These are phyloP conservation scores for Emergomyces orientalis DNA, from an alignment of 2,329 filamentous ascomycete species.

Conservation along the genomic window DNA sequence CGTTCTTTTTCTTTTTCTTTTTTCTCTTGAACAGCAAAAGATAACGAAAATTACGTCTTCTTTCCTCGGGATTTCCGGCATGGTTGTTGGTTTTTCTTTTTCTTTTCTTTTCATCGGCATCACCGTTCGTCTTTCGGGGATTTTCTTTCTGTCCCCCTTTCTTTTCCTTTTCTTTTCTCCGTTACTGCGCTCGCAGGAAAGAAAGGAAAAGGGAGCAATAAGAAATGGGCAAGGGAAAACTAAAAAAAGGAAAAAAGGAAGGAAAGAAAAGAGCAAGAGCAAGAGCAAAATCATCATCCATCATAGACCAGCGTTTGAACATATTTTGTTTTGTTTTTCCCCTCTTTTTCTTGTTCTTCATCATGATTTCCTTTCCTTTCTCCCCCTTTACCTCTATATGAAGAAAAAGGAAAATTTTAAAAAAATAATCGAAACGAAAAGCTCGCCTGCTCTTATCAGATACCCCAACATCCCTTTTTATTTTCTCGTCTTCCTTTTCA, in stretches of 20 bases:
- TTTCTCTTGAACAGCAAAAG: neutral
- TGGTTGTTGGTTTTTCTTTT: neutral
- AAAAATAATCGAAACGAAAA: no score
- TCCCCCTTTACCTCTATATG: no score
- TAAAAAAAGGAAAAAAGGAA: neutral
- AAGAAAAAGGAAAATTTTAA: no score
- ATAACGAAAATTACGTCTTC: neutral
- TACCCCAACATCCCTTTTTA: no score
- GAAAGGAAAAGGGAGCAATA: neutral
- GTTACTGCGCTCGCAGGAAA: conserved; percentile 19
- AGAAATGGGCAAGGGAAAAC: neutral
- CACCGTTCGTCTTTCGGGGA: neutral
- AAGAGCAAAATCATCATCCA: conserved; percentile 24
- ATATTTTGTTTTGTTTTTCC: conserved; percentile 32
- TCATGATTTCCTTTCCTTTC: conserved; percentile 29
- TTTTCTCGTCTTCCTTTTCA: no score
- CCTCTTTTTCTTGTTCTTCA: conserved; percentile 34
- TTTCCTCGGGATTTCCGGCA: neutral
- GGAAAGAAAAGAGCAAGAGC: neutral
- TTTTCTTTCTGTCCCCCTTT: neutral
- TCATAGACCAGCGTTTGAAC: conserved; percentile 44
- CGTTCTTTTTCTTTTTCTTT: neutral
- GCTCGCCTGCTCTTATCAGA: neutral
- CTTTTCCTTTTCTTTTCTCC: neutral
- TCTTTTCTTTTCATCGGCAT: neutral